These are phyloP conservation scores for Vitis hybrid DNA, from an alignment of 177 flowering plant genomes.

Conservation along the genomic window DNA sequence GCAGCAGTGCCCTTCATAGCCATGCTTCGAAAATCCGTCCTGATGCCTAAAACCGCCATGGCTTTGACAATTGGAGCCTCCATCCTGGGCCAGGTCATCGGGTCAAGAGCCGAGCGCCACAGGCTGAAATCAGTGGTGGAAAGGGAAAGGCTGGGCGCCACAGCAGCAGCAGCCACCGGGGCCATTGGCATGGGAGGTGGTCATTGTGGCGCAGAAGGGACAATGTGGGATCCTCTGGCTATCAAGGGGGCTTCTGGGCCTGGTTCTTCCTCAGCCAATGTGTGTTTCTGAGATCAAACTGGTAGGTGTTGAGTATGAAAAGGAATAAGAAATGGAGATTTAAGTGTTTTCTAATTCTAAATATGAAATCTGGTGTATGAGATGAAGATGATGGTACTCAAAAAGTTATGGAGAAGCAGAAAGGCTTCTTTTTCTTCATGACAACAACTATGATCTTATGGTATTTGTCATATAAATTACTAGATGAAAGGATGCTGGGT, in stretches of 20 bases:
- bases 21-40: constrained; percentile 74
- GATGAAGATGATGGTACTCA: no score
- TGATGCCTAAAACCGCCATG: constrained; percentile 89
- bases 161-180: not conserved
- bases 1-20: constrained; percentile 88
- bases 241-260: constrained; percentile 14
- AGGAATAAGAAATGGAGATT: not conserved
- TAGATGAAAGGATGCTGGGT: no score
- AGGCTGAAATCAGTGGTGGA: constrained; percentile 44
- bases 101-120: constrained; percentile 79
- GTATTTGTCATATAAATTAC: no score
- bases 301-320: not conserved
- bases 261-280: constrained; percentile 21
- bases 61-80: constrained; percentile 76
- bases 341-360: no score
- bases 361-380: no score
- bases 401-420: no score
- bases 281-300: constrained; percentile 24
- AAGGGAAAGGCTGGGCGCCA: constrained; percentile 3
- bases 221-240: constrained; percentile 22
- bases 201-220: constrained; percentile 24
- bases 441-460: no score
- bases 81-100: constrained; percentile 69
- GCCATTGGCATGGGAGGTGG: constrained; percentile 1
- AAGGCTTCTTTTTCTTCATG: no score